Conservation (phyloP, 805 yeast species). For the Metschnikowia reukaufii region DNA sequence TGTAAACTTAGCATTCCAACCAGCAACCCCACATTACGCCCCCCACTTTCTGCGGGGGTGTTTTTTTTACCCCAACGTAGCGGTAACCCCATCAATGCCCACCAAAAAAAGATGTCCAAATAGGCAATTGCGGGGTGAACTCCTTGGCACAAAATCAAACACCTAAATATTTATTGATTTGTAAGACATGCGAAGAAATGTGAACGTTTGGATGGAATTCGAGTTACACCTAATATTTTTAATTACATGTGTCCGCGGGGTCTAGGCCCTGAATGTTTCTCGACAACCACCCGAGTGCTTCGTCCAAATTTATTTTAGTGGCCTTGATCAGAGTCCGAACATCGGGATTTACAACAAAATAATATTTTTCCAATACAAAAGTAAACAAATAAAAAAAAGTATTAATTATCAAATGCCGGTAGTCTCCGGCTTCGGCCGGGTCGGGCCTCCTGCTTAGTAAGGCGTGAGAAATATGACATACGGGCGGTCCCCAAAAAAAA, state of each 20-base stretch:
- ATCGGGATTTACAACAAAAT: too few species aligned
- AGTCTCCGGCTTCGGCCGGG: background rate
- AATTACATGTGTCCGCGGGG: background rate
- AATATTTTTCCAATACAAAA: background rate
- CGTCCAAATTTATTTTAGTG: background rate
- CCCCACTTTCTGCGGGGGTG: background rate
- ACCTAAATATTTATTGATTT: background rate
- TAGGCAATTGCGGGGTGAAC: background rate
- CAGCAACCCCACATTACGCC: background rate
- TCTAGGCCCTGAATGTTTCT: background rate
- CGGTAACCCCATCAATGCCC: background rate
- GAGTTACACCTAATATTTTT: background rate
- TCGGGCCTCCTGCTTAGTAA: conserved; percentile 2
- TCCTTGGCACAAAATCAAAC: background rate
- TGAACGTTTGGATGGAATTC: too few species aligned
- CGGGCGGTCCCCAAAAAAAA: background rate
- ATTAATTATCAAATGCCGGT: background rate
- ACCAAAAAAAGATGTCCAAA: background rate
- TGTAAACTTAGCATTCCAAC: background rate
- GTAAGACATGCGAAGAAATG: too few species aligned
- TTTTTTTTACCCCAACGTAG: background rate
- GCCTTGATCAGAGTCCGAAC: too few species aligned
- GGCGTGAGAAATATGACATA: background rate
- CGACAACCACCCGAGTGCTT: background rate
- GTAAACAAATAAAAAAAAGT: background rate